A percentile compares a stretch with the other conserved stretches of the same genome.
These are phyloP conservation scores for Auricularia heimuer DNA, from an alignment of 768 basidiomycete genomes.

Conservation along the genomic window DNA sequence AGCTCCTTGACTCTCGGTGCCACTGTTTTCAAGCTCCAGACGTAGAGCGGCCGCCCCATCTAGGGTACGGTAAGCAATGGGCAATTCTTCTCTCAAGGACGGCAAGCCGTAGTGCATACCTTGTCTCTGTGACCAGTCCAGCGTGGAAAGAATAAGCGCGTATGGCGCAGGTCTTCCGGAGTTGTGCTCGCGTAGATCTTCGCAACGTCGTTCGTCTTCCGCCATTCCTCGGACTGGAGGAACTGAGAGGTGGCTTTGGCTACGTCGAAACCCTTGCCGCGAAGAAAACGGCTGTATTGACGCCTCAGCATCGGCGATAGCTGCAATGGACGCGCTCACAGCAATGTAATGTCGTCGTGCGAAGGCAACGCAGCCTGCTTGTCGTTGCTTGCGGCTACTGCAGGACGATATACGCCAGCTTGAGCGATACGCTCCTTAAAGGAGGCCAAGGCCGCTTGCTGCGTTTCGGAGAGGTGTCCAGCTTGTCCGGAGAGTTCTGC, in stretches of 20 bases:
- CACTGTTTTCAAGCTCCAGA: constrained; percentile 64
- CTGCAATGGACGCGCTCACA: constrained; percentile 33
- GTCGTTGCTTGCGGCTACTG: constrained; percentile 1
- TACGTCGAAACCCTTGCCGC: constrained; percentile 63
- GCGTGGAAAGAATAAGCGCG: constrained; percentile 61
- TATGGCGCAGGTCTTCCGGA: constrained; percentile 45
- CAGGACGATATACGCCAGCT: constrained; percentile 42
- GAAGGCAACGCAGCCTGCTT: constrained; percentile 29
- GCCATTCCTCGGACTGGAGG: constrained; percentile 56
- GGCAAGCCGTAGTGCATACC: constrained; percentile 26
- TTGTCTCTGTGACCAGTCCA: constrained; percentile 77
- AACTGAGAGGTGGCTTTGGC: constrained; percentile 63
- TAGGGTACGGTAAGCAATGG: constrained; percentile 15
- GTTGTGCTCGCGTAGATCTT: constrained; percentile 54
- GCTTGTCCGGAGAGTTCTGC: constrained; percentile 15
- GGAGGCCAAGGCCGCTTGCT: constrained; percentile 35
- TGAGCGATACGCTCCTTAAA: constrained; percentile 46
- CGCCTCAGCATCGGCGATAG: neutral
- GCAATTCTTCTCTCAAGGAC: neutral
- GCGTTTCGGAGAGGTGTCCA: constrained; percentile 41
- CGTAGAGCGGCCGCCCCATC: constrained; percentile 64
- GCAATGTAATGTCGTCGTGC: constrained; percentile 56
- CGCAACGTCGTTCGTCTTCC: constrained; percentile 49
- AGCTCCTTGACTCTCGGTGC: constrained; percentile 49
- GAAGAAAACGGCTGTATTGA: constrained; percentile 61